A percentile compares a stretch with the other conserved stretches of the same genome.
Conservation (phyloP, 352 stramenopile genomes). For the Globisporangium acanthophoron region DNA sequence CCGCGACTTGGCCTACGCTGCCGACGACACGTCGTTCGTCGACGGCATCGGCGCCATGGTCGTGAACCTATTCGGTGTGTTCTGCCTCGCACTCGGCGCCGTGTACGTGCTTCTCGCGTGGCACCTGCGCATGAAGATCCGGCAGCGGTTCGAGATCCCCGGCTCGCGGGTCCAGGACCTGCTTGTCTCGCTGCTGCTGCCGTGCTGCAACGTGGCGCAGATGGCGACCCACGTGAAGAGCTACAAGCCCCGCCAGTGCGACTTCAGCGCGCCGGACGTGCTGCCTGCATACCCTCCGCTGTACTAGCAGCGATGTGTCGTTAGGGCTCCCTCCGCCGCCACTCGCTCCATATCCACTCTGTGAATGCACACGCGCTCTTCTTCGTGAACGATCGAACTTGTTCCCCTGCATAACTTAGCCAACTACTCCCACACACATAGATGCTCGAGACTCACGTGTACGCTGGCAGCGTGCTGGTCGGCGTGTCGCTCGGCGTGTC, state of each 20-base stretch:
- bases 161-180: slow-evolving; percentile 15
- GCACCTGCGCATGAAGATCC: slow-evolving; percentile 21
- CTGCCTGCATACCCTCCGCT: slow-evolving; percentile 17
- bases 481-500: slow-evolving; percentile 9
- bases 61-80: slow-evolving; percentile 5
- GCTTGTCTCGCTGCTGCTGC: slow-evolving; percentile 10
- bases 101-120: slow-evolving; percentile 10
- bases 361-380: too few relatives aligned
- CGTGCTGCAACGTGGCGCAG: slow-evolving; percentile 26
- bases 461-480: slow-evolving; percentile 16
- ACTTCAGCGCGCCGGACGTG: slow-evolving; percentile 31
- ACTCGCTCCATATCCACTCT: too few relatives aligned
- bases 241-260: slow-evolving; percentile 64
- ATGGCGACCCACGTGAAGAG: slow-evolving; percentile 28
- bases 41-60: neutral
- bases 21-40: neutral
- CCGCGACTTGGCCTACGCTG: neutral
- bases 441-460: neutral
- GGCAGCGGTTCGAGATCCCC: slow-evolving; percentile 24
- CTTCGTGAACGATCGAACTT: too few relatives aligned
- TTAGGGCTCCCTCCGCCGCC: neutral
- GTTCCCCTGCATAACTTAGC: too few relatives aligned
- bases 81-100: slow-evolving; percentile 3
- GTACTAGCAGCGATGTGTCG: neutral
- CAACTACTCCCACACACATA: neutral